Evolutionary conservation across 257 asterid species (phyloP), one percentile per base, ranked within the genome.

Genomic region (Cordia subcordata): DNA sequence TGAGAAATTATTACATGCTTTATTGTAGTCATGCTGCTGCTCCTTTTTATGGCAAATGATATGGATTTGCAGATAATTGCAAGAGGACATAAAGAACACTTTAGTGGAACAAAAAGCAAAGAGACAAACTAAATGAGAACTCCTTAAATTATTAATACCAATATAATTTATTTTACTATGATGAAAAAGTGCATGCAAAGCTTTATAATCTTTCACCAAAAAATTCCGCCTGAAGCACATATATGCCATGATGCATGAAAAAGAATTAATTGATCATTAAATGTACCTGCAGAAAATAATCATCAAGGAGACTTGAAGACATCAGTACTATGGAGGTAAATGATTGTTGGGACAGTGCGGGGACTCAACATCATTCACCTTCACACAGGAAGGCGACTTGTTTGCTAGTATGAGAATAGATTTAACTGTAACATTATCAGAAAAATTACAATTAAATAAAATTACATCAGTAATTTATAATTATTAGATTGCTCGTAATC

Each of bases 21-120:
- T 53, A 55, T 33, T 70, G 69, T 57, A 23, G 8, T 39, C 21
- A 61, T 47, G 49, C 70, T 65, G 73, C 57, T 44, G 55, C 15
- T 55, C 64, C 67, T 67, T 75, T 57, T 22, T n/a, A 40, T 47
- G 73, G 62, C 73, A 75, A n/a, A 59, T 56, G 9, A 65, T 61
- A 62, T 46, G 44, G 14, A 65, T 57, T 14, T n/a, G 23, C 61
- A 64, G 58, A 15, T 32, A 42, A 49, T 13, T 35, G 51, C 39
- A 19, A 58, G 13, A 49, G 67, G 19, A 21, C 42, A 67, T 49
- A 44, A 50, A 21, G 35, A 53, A 52, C 17, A 51, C 42, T 49
- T 8, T 16, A 55, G 13, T 35, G 6, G 37, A 62, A 23, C 19
- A 39, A 66, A 33, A 40, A 49, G 39, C 44, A n/a, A n/a, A n/a